Evolutionary conservation across 495 filamentous ascomycete genomes (phyloP).

Genomic region (Cenococcum geophilum): DNA sequence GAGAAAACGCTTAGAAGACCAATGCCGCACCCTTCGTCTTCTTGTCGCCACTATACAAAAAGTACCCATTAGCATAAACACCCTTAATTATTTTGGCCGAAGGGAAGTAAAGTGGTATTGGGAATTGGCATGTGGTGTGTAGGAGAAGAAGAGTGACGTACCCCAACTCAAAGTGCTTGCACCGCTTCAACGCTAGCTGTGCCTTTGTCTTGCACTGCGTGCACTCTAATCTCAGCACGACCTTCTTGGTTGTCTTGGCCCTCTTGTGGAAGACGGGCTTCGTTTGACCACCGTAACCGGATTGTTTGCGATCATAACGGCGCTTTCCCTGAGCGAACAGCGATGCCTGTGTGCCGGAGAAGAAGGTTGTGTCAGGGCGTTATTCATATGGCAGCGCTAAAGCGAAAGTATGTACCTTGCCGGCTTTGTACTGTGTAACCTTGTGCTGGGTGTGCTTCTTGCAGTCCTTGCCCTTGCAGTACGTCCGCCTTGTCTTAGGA

Average conservation of each 20-base stretch:
- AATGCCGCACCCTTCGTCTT: constrained; percentile 99
- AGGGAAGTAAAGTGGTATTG: constrained; percentile 21
- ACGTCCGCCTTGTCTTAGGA: constrained; percentile 85
- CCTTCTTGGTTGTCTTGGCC: constrained; percentile 99
- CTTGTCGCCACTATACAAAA: constrained; percentile 86
- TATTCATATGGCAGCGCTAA: too few relatives aligned
- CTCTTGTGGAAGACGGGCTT: constrained; percentile 99
- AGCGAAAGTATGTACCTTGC: constrained; percentile 48
- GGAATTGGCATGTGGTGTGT: constrained; percentile 49
- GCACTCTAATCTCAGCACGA: constrained; percentile 96
- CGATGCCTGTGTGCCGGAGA: constrained; percentile 42
- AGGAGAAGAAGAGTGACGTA: too few relatives aligned
- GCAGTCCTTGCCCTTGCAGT: constrained; percentile 94
- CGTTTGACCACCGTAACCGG: constrained; percentile 99
- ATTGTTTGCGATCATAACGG: constrained; percentile 99
- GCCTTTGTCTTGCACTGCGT: constrained; percentile 91
- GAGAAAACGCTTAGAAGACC: constrained; percentile 67
- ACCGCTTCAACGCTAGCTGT: constrained; percentile 94
- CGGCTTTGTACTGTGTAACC: constrained; percentile 93
- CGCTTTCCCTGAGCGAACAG: constrained; percentile 97
- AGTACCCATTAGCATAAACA: constrained; percentile 12
- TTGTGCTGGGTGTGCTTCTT: constrained; percentile 90
- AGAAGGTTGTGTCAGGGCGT: too few relatives aligned
- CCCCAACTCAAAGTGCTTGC: constrained; percentile 99
- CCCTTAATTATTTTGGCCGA: too few relatives aligned